Evolutionary conservation across 148 eudicot genomes (phyloP).

Genomic region (Salicornia ramosissima): DNA sequence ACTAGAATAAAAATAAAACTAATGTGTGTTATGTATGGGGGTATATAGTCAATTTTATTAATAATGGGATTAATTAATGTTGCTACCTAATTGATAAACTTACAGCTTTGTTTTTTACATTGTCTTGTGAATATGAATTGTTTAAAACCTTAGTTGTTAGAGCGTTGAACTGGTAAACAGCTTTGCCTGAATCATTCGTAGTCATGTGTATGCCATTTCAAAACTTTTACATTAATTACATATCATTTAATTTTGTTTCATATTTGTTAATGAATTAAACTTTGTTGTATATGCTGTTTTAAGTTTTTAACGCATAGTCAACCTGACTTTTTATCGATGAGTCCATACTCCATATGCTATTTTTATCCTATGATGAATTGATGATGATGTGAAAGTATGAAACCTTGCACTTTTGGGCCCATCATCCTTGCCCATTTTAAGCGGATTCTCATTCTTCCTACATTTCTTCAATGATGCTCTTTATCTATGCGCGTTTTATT

Average conservation of each 20-base stretch:
- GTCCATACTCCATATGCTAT: too few species aligned
- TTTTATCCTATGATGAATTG: too few species aligned
- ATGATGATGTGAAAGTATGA: too few species aligned
- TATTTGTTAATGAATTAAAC: neutral
- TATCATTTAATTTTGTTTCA: too few species aligned
- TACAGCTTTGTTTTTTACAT: slow-evolving; percentile 6
- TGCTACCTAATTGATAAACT: slow-evolving; percentile 21
- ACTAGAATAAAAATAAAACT: neutral
- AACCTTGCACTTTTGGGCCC: too few species aligned
- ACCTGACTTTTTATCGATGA: too few species aligned
- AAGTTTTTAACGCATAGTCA: too few species aligned
- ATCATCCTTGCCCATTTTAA: too few species aligned
- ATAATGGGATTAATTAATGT: neutral
- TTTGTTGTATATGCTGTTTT: neutral
- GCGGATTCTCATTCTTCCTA: too few species aligned
- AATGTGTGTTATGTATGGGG: too few species aligned
- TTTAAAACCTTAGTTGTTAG: slow-evolving; percentile 19
- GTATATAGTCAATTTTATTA: neutral
- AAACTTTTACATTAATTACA: slow-evolving; percentile 4
- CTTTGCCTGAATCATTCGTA: neutral
- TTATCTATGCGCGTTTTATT: too few species aligned
- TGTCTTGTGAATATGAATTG: neutral
- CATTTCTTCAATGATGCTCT: too few species aligned
- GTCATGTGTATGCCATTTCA: neutral
- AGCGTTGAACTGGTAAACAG: slow-evolving; percentile 20